A percentile compares a stretch with the other conserved stretches of the same genome.
phyloP scores from a whole-genome alignment of 1,284 basidiomycete genomes.

The Apiotrichum brassicae region DNA sequence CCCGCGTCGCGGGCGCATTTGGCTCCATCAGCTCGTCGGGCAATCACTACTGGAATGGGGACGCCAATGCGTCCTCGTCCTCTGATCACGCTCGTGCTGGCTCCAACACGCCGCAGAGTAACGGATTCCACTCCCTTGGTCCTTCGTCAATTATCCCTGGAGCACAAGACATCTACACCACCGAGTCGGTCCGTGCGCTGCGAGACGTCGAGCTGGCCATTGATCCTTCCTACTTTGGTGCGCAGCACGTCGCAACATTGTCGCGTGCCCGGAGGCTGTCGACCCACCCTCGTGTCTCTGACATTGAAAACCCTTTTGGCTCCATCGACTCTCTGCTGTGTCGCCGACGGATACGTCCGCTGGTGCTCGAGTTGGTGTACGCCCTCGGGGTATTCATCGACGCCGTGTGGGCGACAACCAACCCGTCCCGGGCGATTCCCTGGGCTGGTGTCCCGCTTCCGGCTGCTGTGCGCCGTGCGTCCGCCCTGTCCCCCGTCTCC shows the following conservation, averaged over 20 bases:
- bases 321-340: slow-evolving; percentile 27
- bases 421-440: slow-evolving; percentile 18
- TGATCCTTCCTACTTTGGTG: slow-evolving; percentile 26
- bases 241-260: not conserved
- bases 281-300: slow-evolving; percentile 27
- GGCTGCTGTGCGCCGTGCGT: not conserved
- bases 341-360: slow-evolving; percentile 36
- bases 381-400: slow-evolving; percentile 40
- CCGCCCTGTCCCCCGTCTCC: not conserved
- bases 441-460: slow-evolving; percentile 12
- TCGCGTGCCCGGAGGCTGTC: slow-evolving; percentile 20
- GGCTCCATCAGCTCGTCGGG: not conserved
- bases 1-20: not conserved
- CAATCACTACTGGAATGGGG: not conserved
- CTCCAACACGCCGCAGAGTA: not conserved
- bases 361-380: slow-evolving; percentile 39
- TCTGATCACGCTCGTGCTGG: not conserved
- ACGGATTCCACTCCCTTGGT: not conserved
- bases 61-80: not conserved
- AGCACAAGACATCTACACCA: slow-evolving; percentile 28
- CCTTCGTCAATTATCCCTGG: not conserved
- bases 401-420: slow-evolving; percentile 30
- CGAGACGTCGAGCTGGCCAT: slow-evolving; percentile 41
- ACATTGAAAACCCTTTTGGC: slow-evolving; percentile 35
- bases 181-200: slow-evolving; percentile 34